Base-by-base conservation (phyloP, 108 stramenopile genomes). In the Skeletonema marinoi region DNA sequence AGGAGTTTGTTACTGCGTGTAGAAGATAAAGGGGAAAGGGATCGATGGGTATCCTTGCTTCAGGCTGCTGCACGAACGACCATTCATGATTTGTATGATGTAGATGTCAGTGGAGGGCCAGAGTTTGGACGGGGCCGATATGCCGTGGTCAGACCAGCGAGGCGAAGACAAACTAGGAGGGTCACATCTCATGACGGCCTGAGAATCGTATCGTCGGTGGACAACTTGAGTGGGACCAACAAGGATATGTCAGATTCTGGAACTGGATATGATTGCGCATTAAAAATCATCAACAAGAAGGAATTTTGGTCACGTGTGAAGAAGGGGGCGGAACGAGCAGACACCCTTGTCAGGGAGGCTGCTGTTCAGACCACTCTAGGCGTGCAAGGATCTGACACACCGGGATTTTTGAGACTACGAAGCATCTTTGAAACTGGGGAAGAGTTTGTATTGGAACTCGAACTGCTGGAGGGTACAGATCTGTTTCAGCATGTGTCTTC, bases 231-330 rank as follows among this genome's bases (percentile, higher is more conserved):
- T 33, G 48, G 70, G 3, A 33, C 77, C 33, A 66, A 67, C 71
- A 65, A 58, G 41, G 78, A 83, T 60, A 17, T 68, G 16, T 14
- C 44, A 12, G 46, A 58, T 21, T 19, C 50, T 17, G 42, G 56
- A 36, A 30, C 36, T n/a, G 75, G 87, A 60, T 77, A 69, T 60
- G 85, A 90, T 56, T 86, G 92, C 50, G 97, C 97, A 1, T 48
- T 97, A 13, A 96, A 98, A 86, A 81, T 98, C 25, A 85, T 98
- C 66, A 86, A 95, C 81, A 98, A 98, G 83, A 85, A 74, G 59
- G 86, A 92, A 59, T 98, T 97, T 85, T 96, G 96, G 96, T 66
- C 78, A 41, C 85, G 89, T 14, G 96, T 97, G 30, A 82, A 87
- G n/a, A 88, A 86, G 70, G 92, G 89, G 14, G 71, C 81, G 70